Evolutionary conservation across 1,284 basidiomycete genomes (phyloP).

Genomic region (Cutaneotrichosporon dermatis): DNA sequence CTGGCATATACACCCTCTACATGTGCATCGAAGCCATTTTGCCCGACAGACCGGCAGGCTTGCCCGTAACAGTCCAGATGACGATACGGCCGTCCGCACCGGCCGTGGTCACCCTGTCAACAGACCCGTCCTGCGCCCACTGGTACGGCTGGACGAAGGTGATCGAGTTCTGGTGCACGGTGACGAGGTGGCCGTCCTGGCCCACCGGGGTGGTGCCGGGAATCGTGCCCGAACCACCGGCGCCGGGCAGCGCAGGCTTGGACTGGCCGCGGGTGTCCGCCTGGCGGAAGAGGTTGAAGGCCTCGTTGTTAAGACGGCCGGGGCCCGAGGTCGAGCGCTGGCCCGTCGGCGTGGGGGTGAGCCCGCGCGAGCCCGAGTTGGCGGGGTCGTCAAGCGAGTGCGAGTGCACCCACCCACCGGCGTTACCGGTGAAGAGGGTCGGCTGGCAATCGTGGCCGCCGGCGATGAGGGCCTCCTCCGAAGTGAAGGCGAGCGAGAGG

Average conservation of each 20-base stretch:
- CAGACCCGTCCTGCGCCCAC: conserved; percentile 56
- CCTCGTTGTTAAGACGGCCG: conserved; percentile 86
- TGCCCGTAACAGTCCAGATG: conserved; percentile 66
- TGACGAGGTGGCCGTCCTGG: conserved; percentile 63
- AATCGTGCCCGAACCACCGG: conserved; percentile 28
- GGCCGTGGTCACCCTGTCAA: conserved; percentile 79
- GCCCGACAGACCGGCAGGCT: conserved; percentile 25
- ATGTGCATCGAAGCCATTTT: conserved; percentile 21
- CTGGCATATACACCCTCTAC: neutral
- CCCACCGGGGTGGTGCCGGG: conserved; percentile 37
- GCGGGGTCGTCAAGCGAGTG: conserved; percentile 75
- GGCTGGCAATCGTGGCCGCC: conserved; percentile 99
- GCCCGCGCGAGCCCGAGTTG: conserved; percentile 32
- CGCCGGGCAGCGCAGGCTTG: conserved; percentile 38
- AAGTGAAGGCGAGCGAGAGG: conserved; percentile 76
- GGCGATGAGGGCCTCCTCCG: conserved; percentile 75
- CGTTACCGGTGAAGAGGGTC: conserved; percentile 70
- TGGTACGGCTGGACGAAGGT: conserved; percentile 80
- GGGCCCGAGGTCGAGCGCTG: conserved; percentile 48
- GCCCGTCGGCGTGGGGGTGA: conserved; percentile 42
- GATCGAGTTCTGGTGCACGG: conserved; percentile 98
- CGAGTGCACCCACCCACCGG: conserved; percentile 66
- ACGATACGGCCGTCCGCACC: conserved; percentile 93
- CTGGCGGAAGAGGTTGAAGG: conserved; percentile 90
- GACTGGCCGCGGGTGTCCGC: conserved; percentile 82